Evolutionary conservation across 768 basidiomycete genomes (phyloP), one percentile per base, ranked within the genome.

Genomic region (Cantharellus anzutake): DNA sequence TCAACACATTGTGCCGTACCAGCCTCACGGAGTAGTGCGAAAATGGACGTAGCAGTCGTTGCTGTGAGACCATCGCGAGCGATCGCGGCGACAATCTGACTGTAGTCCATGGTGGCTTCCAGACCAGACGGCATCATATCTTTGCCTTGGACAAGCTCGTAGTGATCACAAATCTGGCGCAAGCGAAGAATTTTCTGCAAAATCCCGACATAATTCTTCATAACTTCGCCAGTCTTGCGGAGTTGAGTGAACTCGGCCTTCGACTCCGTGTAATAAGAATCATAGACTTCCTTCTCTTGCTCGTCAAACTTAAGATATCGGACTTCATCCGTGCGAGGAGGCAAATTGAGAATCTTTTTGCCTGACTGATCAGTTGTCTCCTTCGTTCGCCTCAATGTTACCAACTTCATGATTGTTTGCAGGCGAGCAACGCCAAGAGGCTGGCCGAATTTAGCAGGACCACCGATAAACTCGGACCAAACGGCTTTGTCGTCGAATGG

Each of bases 181-280:
- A 99, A 77, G 34, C 93, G 87, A 58, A 99, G 75, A 60, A 98
- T 88, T 75, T 93, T 92, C 71, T 97, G 94, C 64, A 99, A 71
- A 66, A 99, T 94, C 59, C 91, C 90, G 64, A 96, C 96, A 68
- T 94, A 96, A 68, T 96, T 97, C 78, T 96, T 96, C 84, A 93
- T 88, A 58, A 96, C 84, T 69, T 91, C 86, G 66, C 93, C 90
- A 71, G 85, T 88, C 70, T 82, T 76, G 39, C 85, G 81, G 64
- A 97, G 75, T 67, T 88, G 82, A 62, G 80, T 81, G 70, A 97
- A 97, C 71, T 93, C 87, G 53, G 87, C 85, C 72, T 91, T 92
- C 59, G 88, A 91, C 67, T 89, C 87, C 60, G 76, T 76, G 73
- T 89, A 93, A 70, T 91, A 91, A 58, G 79, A 80, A 65, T 92